Conservation (phyloP, 1,139 yeast genomes). For the Debaryomyces coudertii region DNA sequence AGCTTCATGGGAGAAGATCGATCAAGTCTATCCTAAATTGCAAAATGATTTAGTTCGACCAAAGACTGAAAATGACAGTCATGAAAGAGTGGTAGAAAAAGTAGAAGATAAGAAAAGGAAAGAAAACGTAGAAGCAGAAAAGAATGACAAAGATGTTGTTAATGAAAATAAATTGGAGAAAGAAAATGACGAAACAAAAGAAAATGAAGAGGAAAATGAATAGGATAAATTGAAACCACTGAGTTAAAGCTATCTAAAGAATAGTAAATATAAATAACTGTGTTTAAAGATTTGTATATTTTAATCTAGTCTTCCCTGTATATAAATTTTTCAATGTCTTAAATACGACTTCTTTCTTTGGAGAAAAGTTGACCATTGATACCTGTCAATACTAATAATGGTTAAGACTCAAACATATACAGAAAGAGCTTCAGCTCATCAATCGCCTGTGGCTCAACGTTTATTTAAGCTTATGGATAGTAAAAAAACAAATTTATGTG, state of each 20-base stretch:
- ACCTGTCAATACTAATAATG: slow-evolving; percentile 15
- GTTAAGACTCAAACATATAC: slow-evolving; percentile 50
- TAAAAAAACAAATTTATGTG: slow-evolving; percentile 89
- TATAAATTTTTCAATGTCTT: not conserved
- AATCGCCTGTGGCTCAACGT: slow-evolving; percentile 78
- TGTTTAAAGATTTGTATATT: not conserved
- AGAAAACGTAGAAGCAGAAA: slow-evolving; percentile 11
- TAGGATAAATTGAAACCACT: not conserved
- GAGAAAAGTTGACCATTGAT: not conserved
- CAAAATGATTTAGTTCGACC: slow-evolving; percentile 26
- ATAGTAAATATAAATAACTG: not conserved
- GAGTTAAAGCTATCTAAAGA: not conserved
- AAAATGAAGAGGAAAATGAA: not conserved
- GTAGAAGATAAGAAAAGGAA: slow-evolving; percentile 8
- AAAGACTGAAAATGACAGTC: not conserved
- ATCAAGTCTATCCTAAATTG: slow-evolving; percentile 48
- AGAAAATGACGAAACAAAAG: not conserved
- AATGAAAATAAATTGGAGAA: slow-evolving; percentile 1
- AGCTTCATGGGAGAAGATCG: slow-evolving; percentile 48
- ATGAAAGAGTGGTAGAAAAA: slow-evolving; percentile 10
- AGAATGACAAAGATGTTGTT: not conserved
- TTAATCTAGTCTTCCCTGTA: not conserved
- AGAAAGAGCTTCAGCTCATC: slow-evolving; percentile 69
- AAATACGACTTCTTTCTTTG: not conserved
- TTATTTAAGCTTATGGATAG: slow-evolving; percentile 73